Evolutionary conservation across 129 eudicot genomes (phyloP).

Genomic region (Heracleum sosnowskyi): DNA sequence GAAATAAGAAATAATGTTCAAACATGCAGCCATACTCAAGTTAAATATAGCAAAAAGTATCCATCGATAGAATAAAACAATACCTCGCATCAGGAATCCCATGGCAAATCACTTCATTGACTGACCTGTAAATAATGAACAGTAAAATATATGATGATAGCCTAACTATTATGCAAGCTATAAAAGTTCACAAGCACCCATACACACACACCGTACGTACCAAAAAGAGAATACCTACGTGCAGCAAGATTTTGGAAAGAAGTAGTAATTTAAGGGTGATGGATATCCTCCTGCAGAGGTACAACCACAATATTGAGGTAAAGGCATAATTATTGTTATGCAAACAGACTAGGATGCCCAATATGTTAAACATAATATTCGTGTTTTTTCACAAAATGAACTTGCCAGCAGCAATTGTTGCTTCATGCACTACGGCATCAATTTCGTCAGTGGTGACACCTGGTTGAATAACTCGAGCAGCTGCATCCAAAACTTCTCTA

Average conservation of each 20-base stretch:
- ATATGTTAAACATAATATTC: not conserved
- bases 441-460: conserved; percentile 86
- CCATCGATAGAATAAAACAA: not conserved
- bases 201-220: not conserved
- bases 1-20: not conserved
- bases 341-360: too few species aligned
- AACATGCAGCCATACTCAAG: not conserved
- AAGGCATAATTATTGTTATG: not conserved
- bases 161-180: not conserved
- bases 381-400: not conserved
- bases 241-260: conserved; percentile 99
- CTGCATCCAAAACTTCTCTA: conserved; percentile 93
- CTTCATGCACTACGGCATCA: conserved; percentile 93
- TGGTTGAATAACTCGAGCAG: conserved; percentile 49
- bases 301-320: not conserved
- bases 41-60: not conserved
- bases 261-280: too few species aligned
- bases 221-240: conserved; percentile 66
- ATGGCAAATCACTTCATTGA: conserved; percentile 96
- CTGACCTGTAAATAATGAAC: conserved; percentile 51
- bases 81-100: conserved; percentile 98
- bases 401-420: conserved; percentile 81
- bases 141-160: not conserved
- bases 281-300: conserved; percentile 80
- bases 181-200: not conserved